Base-by-base conservation (phyloP, 352 stramenopile species). In the Globisporangium iwayamae region DNA sequence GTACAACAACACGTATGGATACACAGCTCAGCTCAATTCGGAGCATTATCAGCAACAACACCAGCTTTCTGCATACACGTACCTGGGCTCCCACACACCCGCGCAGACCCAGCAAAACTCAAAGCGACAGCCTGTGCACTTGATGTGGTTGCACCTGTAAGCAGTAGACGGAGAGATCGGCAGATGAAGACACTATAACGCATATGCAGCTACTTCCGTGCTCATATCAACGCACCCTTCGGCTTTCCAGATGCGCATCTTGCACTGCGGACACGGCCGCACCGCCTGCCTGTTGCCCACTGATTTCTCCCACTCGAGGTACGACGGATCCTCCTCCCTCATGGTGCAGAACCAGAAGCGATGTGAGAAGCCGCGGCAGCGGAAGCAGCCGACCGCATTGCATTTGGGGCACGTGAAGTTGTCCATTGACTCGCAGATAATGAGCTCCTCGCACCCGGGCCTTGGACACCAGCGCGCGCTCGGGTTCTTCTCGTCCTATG, bases 71-170 rank as follows among this genome's bases (percentile, higher is more conserved):
- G n/a, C 2, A 52, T 32, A 25, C 43, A 13, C 38, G 39, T 55
- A 70, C 68, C 65, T 69, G 0, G 75, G 63, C 48, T 84, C 71
- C 83, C 81, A 92, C 16, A 34, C 47, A 25, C 64, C 74, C 25
- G 80, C 79, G 45, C 83, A 92, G 8, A 89, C 72, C 83, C 83
- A 91, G 65, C 83, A 91, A 60, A 84, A 91, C 62, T 91, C 68
- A 51, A 77, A 74, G 7, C 75, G 78, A 39, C 82, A 91, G 41
- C 72, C 67, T n/a, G 76, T 75, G 63, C 82, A 91, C 30, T 74
- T 89, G 72, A 91, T 91, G 71, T 91, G 82, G 59, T 89, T 89
- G 65, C 75, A 83, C 0, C 63, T 68, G n/a, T 28, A 56, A 39
- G 0, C 28, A 48, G 25, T 39, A 48, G 4, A 55, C 22, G 53